A percentile compares a stretch with the other conserved stretches of the same genome.
These are phyloP conservation scores for Lathyrus oleraceus DNA, from an alignment of 306 rosid genomes.

Conservation along the genomic window DNA sequence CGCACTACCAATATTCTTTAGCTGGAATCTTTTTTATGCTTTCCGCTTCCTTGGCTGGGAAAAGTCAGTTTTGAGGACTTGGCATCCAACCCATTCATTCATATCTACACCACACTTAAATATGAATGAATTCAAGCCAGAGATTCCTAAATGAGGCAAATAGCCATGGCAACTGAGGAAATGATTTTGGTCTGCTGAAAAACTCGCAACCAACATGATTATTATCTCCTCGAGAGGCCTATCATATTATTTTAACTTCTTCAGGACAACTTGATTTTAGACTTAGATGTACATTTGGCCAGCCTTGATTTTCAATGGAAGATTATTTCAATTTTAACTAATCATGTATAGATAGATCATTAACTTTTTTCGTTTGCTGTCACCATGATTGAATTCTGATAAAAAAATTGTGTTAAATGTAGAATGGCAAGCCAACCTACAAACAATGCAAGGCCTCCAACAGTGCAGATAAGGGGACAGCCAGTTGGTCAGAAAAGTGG, in stretches of 20 bases:
- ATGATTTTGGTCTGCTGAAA: not conserved
- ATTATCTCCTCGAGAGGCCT: not conserved
- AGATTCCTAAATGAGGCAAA: not conserved
- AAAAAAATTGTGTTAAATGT: conserved; percentile 1
- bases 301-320: not conserved
- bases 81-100: not conserved
- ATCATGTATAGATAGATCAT: not conserved
- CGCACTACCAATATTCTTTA: not conserved
- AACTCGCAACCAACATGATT: not conserved
- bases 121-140: not conserved
- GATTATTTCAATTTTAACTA: not conserved
- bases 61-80: not conserved
- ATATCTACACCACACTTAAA: not conserved
- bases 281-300: not conserved
- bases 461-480: conserved; percentile 52
- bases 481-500: conserved; percentile 52
- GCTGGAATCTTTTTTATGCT: not conserved
- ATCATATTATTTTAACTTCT: not conserved
- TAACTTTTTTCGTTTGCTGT: not conserved
- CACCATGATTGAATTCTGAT: not conserved
- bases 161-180: not conserved
- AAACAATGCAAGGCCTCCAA: conserved; percentile 49
- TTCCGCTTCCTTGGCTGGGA: not conserved
- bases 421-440: conserved; percentile 57
- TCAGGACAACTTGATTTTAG: not conserved